phyloP scores from a whole-genome alignment of 352 stramenopile genomes.

The Globisporangium yorkense region DNA sequence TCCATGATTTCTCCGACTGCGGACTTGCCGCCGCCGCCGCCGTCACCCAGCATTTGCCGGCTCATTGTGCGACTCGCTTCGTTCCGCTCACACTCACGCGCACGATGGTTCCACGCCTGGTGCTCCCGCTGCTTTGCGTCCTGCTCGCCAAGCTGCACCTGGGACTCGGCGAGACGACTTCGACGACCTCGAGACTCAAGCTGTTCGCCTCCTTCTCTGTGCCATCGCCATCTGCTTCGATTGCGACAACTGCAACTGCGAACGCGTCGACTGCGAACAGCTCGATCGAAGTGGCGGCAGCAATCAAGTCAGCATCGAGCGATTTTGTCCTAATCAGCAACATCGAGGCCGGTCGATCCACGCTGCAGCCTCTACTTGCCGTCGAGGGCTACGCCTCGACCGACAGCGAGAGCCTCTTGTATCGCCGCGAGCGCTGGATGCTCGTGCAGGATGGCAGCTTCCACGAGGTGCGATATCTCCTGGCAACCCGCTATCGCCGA shows the following conservation, averaged over 20 bases:
- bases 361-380: neutral
- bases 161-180: neutral
- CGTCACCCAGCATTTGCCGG: too few relatives aligned
- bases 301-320: slow-evolving; percentile 5
- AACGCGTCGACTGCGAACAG: neutral
- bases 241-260: neutral
- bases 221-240: neutral
- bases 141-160: neutral
- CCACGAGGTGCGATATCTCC: slow-evolving; percentile 1
- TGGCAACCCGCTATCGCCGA: too few relatives aligned
- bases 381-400: slow-evolving; percentile 5
- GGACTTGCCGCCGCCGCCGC: too few relatives aligned
- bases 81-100: too few relatives aligned
- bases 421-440: slow-evolving; percentile 9
- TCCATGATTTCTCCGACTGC: too few relatives aligned
- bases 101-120: neutral
- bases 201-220: slow-evolving; percentile 5
- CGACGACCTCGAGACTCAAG: slow-evolving; percentile 1
- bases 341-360: neutral
- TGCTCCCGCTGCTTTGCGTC: neutral
- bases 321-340: slow-evolving; percentile 15
- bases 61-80: neutral
- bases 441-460: slow-evolving; percentile 13
- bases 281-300: neutral
- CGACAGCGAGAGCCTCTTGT: slow-evolving; percentile 9